phyloP scores from a whole-genome alignment of 192 early-diverging fungal species.

The Paraglomus brasilianum region DNA sequence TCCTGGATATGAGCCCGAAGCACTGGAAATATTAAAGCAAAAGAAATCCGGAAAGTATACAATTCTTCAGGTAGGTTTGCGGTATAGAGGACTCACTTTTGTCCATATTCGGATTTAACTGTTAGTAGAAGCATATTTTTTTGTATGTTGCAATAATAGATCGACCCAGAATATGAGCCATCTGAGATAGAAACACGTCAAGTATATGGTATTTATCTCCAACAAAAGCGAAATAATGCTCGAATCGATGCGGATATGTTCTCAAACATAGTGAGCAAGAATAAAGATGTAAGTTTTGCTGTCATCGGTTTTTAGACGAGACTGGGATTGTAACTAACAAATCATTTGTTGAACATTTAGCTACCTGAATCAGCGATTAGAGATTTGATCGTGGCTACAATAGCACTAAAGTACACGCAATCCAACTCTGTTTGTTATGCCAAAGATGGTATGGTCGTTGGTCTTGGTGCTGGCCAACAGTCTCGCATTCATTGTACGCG shows the following conservation, averaged over 20 bases:
- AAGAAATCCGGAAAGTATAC: conserved; percentile 99
- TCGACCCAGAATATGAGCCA: conserved; percentile 91
- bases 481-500: conserved; percentile 98
- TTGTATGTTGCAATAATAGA: conserved; percentile 32
- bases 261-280: conserved; percentile 83
- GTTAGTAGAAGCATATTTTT: too few species aligned
- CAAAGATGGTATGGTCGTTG: conserved; percentile 95
- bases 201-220: conserved; percentile 89
- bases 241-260: conserved; percentile 76
- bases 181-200: conserved; percentile 82
- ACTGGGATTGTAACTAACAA: too few species aligned
- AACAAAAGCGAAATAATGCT: conserved; percentile 91
- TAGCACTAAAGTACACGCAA: conserved; percentile 99
- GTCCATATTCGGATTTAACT: too few species aligned
- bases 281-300: conserved; percentile 54
- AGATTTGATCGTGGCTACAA: conserved; percentile 94
- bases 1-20: conserved; percentile 81
- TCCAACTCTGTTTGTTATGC: conserved; percentile 99
- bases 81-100: too few species aligned
- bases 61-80: conserved; percentile 65
- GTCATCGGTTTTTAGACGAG: too few species aligned
- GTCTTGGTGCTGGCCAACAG: conserved; percentile 98
- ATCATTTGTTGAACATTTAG: conserved; percentile 23
- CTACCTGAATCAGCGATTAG: conserved; percentile 66
- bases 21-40: conserved; percentile 85